Evolutionary conservation across 2,329 filamentous ascomycete species (phyloP).

Genomic region (Purpureocillium lavendulum): DNA sequence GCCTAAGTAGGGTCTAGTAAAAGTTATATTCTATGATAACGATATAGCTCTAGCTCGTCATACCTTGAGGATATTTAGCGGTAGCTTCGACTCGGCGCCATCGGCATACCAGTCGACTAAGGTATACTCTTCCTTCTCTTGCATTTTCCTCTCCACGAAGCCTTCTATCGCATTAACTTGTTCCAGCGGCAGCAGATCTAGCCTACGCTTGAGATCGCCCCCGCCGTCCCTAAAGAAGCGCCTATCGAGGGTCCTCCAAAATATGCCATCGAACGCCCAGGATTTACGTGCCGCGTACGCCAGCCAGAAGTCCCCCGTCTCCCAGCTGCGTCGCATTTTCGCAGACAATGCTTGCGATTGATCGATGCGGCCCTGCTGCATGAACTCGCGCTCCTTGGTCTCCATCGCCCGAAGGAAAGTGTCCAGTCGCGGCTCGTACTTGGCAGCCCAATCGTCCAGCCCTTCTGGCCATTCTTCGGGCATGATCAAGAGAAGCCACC

Average conservation of each 20-base stretch:
- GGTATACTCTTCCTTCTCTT: no score
- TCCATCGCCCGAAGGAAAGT: constrained; percentile 24
- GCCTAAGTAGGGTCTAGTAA: no score
- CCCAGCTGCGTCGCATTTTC: constrained; percentile 27
- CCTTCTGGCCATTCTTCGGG: constrained; percentile 23
- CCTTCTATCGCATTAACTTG: no score
- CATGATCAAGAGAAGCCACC: constrained; percentile 26
- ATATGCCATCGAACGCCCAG: constrained; percentile 28
- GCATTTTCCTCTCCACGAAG: no score
- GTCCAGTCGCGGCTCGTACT: constrained; percentile 21
- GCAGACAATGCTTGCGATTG: constrained; percentile 14
- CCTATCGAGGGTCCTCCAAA: constrained; percentile 26
- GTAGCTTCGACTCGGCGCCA: no score
- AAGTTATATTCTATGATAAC: no score
- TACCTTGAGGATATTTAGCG: no score
- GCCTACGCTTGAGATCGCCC: no score
- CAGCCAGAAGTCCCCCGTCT: constrained; percentile 21
- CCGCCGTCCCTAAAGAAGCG: constrained; percentile 18
- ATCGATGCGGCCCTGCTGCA: constrained; percentile 1
- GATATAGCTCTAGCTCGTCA: no score
- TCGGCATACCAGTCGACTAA: no score
- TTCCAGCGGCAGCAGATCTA: no score
- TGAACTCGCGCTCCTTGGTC: constrained; percentile 15
- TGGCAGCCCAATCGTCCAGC: constrained; percentile 18
- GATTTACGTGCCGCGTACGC: constrained; percentile 26